Base-by-base conservation (phyloP, 1,284 basidiomycete genomes). In the Sphaerobolus stellatus region DNA sequence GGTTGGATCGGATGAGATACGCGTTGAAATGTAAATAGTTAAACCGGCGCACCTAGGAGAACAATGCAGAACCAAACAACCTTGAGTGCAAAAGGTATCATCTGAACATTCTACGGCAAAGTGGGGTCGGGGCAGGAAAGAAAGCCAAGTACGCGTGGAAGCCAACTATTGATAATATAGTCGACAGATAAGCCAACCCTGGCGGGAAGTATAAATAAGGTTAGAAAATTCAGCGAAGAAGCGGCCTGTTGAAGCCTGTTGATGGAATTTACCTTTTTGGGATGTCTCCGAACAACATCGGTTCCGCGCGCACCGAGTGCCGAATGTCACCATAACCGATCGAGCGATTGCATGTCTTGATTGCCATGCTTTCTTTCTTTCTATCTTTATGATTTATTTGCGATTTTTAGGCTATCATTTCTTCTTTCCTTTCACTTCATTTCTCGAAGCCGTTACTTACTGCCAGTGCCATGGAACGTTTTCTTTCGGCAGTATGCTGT, bases 21-120 rank as follows among this genome's bases (percentile, higher is more conserved):
- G 51, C 34, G 41, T 30, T 38, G 33, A 29, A 40, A 48, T 16
- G n/a, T 24, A 18, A 40, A 45, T 27, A 49, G 47, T 18, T 14
- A 28, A 29, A 60, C 60, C 38, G 48, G 67, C 69, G 68, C 54
- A 64, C 54, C 33, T 68, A 56, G 46, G 69, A 71, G n/a, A 60
- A 20, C n/a, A n/a, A n/a, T n/a, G 53, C 58, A 48, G 50, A 61
- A 58, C 60, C 60, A 63, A 31, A 60, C 45, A 46, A 61, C 36
- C 57, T 56, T 59, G 52, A 63, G 61, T 18, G 62, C 29, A 28
- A 62, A 49, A 25, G 62, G 54, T n/a, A 60, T 51, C 60, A 61
- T 58, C 67, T 4, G 20, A 13, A 18, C 22, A 18, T 24, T 20
- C 7, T 14, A 14, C 3, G 41, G 22, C 22, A 11, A 14, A 4